phyloP scores from a whole-genome alignment of 2,329 filamentous ascomycete genomes.

The Stromatinia cepivora region DNA sequence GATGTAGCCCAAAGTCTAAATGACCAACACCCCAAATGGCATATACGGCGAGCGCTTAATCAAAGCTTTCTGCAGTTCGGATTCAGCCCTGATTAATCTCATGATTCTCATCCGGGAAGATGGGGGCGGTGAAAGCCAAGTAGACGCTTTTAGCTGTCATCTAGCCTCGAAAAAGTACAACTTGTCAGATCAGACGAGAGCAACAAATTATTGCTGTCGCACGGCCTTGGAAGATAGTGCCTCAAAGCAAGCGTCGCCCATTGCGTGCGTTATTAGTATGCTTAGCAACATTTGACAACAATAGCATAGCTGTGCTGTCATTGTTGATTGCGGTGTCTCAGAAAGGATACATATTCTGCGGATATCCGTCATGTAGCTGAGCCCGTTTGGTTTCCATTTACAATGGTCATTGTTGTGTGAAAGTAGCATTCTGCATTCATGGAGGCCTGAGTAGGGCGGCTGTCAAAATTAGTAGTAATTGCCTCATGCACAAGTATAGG shows the following conservation, averaged over 20 bases:
- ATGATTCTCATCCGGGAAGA: neutral
- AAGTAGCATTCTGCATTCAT: conserved; percentile 21
- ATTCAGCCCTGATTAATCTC: conserved; percentile 20
- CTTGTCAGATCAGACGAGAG: conserved; percentile 33
- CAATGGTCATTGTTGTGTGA: conserved; percentile 29
- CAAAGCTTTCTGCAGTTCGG: conserved; percentile 22
- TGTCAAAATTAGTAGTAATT: conserved; percentile 14
- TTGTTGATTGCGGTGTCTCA: conserved; percentile 31
- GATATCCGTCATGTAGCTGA: conserved; percentile 30
- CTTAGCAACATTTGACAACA: conserved; percentile 23
- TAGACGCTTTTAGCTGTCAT: conserved; percentile 14
- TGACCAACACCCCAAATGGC: conserved; percentile 1
- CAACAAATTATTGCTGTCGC: conserved; percentile 22
- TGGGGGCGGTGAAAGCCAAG: conserved; percentile 22
- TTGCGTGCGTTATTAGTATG: conserved; percentile 40
- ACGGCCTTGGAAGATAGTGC: conserved; percentile 27
- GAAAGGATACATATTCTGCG: conserved; percentile 27
- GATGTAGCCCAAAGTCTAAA: conserved; percentile 3
- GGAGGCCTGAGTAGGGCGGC: conserved; percentile 6
- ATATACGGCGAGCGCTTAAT: conserved; percentile 19
- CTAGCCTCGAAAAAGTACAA: conserved; percentile 18
- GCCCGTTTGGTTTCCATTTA: conserved; percentile 31
- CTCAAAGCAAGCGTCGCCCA: conserved; percentile 24
- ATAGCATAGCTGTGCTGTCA: conserved; percentile 29
- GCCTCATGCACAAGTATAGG: conserved; percentile 10